Conservation (phyloP, 2,329 filamentous ascomycete genomes). For the Colletotrichum melonis region DNA sequence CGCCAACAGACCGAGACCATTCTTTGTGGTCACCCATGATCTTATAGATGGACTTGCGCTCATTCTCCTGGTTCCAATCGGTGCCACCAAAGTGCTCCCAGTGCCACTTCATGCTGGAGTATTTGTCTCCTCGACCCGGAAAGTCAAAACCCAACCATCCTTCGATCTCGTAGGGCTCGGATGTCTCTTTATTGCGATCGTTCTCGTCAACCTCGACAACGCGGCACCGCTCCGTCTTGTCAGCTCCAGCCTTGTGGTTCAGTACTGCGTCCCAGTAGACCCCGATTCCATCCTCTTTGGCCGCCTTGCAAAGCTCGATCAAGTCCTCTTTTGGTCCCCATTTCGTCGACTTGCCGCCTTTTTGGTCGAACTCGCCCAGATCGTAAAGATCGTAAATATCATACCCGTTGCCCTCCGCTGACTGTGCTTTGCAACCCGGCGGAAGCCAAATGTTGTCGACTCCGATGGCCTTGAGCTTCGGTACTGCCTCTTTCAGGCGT, state of each 20-base stretch:
- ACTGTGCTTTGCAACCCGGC: conserved; percentile 58
- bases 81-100: conserved; percentile 78
- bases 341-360: conserved; percentile 71
- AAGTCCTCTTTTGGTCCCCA: conserved; percentile 76
- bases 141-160: conserved; percentile 79
- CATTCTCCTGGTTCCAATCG: conserved; percentile 69
- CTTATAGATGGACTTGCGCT: conserved; percentile 73
- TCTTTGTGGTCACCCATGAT: conserved; percentile 69
- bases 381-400: conserved; percentile 77
- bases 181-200: conserved; percentile 67
- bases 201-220: conserved; percentile 72
- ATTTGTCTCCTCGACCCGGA: conserved; percentile 68
- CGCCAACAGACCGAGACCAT: conserved; percentile 72
- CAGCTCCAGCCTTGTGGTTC: conserved; percentile 79
- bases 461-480: conserved; percentile 68
- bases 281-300: conserved; percentile 66
- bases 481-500: conserved; percentile 65
- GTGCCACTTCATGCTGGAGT: conserved; percentile 73
- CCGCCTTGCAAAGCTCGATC: conserved; percentile 59
- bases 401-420: conserved; percentile 74
- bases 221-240: conserved; percentile 70
- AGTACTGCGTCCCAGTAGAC: conserved; percentile 79
- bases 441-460: conserved; percentile 76
- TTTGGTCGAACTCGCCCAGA: conserved; percentile 79
- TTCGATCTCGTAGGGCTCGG: conserved; percentile 71